Conservation (phyloP, 345 rosid species). For the Leavenworthia alabamica region DNA sequence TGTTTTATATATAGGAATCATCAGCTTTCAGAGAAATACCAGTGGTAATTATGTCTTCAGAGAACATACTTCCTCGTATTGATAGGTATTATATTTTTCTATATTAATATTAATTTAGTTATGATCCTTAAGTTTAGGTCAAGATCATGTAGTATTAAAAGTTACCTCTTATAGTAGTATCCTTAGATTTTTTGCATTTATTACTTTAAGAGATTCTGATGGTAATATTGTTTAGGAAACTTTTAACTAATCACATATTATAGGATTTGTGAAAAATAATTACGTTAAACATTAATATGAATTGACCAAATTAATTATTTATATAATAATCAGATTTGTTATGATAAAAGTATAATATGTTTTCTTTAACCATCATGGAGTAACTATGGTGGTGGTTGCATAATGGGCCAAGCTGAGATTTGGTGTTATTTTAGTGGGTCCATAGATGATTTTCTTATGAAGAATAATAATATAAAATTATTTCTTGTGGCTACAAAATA, state of each 20-base stretch:
- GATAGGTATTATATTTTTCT: too few relatives aligned
- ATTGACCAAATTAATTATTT: constrained; percentile 16
- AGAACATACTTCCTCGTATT: constrained; percentile 61
- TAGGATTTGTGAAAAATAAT: neutral
- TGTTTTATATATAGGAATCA: constrained; percentile 43
- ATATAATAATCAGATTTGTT: constrained; percentile 4
- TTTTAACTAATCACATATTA: constrained; percentile 7
- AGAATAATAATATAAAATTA: neutral
- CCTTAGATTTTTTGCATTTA: constrained; percentile 7
- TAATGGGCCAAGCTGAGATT: constrained; percentile 21
- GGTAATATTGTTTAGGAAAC: constrained; percentile 16
- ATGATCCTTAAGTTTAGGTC: neutral
- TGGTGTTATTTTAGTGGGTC: constrained; percentile 19
- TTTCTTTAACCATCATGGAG: constrained; percentile 23
- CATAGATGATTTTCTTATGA: neutral
- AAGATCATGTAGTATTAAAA: neutral
- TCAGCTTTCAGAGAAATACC: constrained; percentile 69
- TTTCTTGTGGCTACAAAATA: constrained; percentile 5
- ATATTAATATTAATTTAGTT: too few relatives aligned
- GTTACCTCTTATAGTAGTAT: constrained; percentile 1
- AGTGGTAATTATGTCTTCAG: constrained; percentile 85
- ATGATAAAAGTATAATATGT: constrained; percentile 9
- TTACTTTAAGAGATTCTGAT: constrained; percentile 11
- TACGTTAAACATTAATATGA: neutral
- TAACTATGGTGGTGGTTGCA: constrained; percentile 13